Base-by-base conservation (phyloP, 805 yeast genomes). In the Yarrowia bubula region DNA sequence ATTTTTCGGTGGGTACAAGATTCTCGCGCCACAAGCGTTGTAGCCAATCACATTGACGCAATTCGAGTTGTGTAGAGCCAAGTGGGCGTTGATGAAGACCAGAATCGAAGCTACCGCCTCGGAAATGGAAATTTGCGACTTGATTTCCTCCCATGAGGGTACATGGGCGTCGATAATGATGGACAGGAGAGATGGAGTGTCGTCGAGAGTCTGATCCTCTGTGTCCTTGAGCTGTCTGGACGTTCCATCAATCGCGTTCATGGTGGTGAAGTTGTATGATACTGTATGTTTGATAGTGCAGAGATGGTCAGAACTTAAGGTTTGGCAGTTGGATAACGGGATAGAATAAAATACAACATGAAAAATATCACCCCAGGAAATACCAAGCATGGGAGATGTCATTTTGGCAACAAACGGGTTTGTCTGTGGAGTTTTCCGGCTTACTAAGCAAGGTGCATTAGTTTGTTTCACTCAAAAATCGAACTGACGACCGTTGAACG, bases 61-160 rank as follows among this genome's bases (percentile, higher is more conserved):
- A 74, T 95, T 95, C 41, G 92, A 85, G 69, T 89, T 89, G 75
- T 90, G 90, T 60, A 90, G 80, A 0, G 98, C 87, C 53, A 95
- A 74, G 74, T 95, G 99, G 1, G 96, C 92, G 74, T 95, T 95
- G 61, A 92, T 74, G 71, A 88, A 86, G 28, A 95, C 91, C 37
- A 91, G 75, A 8, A 92, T 72, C 1, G 92, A 79, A 68, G 88
- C 82, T 7, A 88, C 75, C 8, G 88, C 85, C 47, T 86, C 85
- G 67, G 83, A 80, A 22, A 90, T 75, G 47, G 84, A 72, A n/a
- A 82, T 72, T 51, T 76, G 65, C 66, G 72, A 70, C 63, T 71
- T 65, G 39, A 71, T 69, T 62, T 73, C 70, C 66, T 78, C 79
- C 93, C 93, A 89, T 48, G 88, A 85, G 37, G 79, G 74, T 0